A percentile compares a stretch with the other conserved stretches of the same genome.
Conservation (phyloP, 2,329 filamentous ascomycete genomes). For the Shiraia sp. region DNA sequence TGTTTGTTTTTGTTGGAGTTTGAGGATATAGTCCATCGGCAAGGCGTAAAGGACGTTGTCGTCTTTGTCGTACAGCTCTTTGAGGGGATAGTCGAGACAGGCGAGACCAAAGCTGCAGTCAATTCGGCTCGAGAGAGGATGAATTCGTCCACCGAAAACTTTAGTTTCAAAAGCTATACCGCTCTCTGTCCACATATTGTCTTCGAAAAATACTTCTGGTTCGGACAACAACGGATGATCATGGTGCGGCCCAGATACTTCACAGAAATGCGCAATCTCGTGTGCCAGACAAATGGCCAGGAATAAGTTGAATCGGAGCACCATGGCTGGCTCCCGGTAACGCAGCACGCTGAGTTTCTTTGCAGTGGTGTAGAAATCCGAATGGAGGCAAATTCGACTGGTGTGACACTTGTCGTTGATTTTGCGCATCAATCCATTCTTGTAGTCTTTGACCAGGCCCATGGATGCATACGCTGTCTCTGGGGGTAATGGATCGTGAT, state of each 20-base stretch:
- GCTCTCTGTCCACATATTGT: conserved; percentile 47
- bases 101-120: conserved; percentile 46
- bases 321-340: conserved; percentile 46
- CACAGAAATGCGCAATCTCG: conserved; percentile 47
- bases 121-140: conserved; percentile 43
- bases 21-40: conserved; percentile 45
- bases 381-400: conserved; percentile 44
- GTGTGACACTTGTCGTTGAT: conserved; percentile 42
- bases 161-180: conserved; percentile 46
- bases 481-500: conserved; percentile 40
- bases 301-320: conserved; percentile 47
- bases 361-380: conserved; percentile 47
- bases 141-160: conserved; percentile 44
- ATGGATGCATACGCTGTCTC: conserved; percentile 45
- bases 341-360: conserved; percentile 43
- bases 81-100: conserved; percentile 41
- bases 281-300: conserved; percentile 44
- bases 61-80: conserved; percentile 43
- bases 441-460: conserved; percentile 44
- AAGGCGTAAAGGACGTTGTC: conserved; percentile 44
- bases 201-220: conserved; percentile 44
- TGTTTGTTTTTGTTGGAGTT: conserved; percentile 43
- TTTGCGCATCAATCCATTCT: conserved; percentile 41
- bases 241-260: conserved; percentile 44
- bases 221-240: conserved; percentile 39